A percentile compares a stretch with the other conserved stretches of the same genome.
phyloP scores from a whole-genome alignment of 2,329 filamentous ascomycete species.

The Fusarium sublunatum region DNA sequence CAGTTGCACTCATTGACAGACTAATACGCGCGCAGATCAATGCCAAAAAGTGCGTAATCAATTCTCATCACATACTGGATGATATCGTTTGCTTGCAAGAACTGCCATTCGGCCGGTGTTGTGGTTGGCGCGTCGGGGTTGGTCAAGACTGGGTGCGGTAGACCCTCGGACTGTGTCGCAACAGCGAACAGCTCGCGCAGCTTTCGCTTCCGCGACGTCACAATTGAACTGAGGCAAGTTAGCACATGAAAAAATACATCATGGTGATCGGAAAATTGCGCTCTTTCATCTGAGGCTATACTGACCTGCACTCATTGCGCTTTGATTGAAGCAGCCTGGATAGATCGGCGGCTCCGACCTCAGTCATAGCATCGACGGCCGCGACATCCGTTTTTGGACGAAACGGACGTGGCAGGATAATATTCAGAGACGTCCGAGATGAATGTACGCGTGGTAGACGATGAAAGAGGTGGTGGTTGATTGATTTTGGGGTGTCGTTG shows the following conservation, averaged over 20 bases:
- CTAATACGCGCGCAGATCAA: conserved; percentile 33
- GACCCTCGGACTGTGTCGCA: conserved; percentile 75
- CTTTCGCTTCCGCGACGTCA: conserved; percentile 89
- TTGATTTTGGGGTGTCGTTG: conserved; percentile 47
- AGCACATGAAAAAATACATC: conserved; percentile 59
- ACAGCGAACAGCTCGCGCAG: conserved; percentile 86
- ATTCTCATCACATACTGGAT: conserved; percentile 63
- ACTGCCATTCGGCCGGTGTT: conserved; percentile 64
- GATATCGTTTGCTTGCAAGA: conserved; percentile 68
- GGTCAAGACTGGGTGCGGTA: conserved; percentile 68
- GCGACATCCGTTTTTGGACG: conserved; percentile 76
- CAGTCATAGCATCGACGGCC: conserved; percentile 75
- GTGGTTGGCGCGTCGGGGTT: conserved; percentile 66
- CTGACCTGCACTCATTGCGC: conserved; percentile 71
- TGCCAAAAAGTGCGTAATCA: conserved; percentile 30
- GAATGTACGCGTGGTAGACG: conserved; percentile 43
- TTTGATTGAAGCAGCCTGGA: conserved; percentile 74
- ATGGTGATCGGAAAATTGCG: conserved; percentile 61
- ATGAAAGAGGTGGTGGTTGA: conserved; percentile 52
- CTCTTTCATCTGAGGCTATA: conserved; percentile 57
- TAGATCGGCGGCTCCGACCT: conserved; percentile 74
- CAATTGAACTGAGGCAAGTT: conserved; percentile 70
- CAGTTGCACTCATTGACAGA: conserved; percentile 21
- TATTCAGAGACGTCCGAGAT: conserved; percentile 46
- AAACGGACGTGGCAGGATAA: conserved; percentile 64